Evolutionary conservation across 2,329 filamentous ascomycete genomes (phyloP).

Genomic region (Shiraia bambusicola): DNA sequence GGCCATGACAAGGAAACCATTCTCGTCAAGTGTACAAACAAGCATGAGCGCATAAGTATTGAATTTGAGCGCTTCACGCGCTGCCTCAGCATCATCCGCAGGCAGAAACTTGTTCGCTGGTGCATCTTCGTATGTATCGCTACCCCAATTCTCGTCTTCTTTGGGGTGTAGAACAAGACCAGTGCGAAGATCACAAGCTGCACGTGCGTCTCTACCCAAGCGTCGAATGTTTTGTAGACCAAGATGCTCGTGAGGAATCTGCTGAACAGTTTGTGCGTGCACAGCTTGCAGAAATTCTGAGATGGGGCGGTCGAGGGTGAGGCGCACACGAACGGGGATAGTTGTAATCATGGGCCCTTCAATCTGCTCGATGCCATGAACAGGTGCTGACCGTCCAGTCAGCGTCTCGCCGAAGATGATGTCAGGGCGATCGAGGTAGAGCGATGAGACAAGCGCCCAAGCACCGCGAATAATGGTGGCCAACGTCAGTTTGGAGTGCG

Average conservation of each 20-base stretch:
- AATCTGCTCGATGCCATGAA: constrained; percentile 54
- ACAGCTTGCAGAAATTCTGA: constrained; percentile 58
- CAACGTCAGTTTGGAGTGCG: constrained; percentile 47
- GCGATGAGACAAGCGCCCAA: constrained; percentile 60
- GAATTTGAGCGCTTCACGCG: constrained; percentile 60
- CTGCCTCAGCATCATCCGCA: constrained; percentile 58
- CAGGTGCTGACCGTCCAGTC: constrained; percentile 55
- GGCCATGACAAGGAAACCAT: constrained; percentile 61
- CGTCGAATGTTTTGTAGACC: constrained; percentile 61
- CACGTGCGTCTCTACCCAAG: constrained; percentile 36
- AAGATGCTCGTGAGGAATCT: constrained; percentile 66
- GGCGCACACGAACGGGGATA: constrained; percentile 56
- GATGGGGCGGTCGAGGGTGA: constrained; percentile 49
- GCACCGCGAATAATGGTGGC: constrained; percentile 59
- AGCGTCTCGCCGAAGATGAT: constrained; percentile 63
- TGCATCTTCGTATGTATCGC: constrained; percentile 16
- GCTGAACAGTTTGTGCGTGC: constrained; percentile 57
- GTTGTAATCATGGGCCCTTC: constrained; percentile 64
- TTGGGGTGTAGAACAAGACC: constrained; percentile 44
- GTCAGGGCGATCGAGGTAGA: constrained; percentile 55
- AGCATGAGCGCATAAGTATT: constrained; percentile 65
- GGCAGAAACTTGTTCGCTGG: constrained; percentile 58
- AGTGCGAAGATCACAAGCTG: constrained; percentile 40
- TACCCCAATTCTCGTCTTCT: constrained; percentile 27
- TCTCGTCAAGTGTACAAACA: constrained; percentile 61